phyloP scores from a whole-genome alignment of 75 land plant species.

The Cupressus sempervirens region DNA sequence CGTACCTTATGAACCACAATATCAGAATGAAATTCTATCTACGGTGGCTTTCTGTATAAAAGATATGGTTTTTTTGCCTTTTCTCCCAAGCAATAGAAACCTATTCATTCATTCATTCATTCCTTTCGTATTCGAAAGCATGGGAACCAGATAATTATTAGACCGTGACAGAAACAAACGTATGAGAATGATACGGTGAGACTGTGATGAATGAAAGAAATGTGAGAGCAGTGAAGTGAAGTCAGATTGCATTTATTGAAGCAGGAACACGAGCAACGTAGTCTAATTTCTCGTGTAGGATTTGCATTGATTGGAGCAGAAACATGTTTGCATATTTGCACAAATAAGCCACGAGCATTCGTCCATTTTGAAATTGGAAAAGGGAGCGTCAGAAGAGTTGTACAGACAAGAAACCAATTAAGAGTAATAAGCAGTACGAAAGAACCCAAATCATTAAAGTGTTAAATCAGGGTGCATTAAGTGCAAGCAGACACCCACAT shows the following conservation, averaged over 20 bases:
- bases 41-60: not conserved
- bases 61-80: no score
- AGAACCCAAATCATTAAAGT: not conserved
- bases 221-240: not conserved
- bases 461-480: not conserved
- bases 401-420: not conserved
- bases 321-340: not conserved
- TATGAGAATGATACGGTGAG: not conserved
- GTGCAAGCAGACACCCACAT: not conserved
- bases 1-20: not conserved
- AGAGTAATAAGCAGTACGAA: not conserved
- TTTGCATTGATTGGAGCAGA: not conserved
- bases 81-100: no score
- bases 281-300: not conserved
- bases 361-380: not conserved
- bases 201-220: not conserved
- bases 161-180: not conserved
- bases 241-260: not conserved
- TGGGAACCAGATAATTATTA: not conserved
- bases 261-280: not conserved
- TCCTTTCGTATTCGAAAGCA: not conserved
- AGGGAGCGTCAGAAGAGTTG: not conserved
- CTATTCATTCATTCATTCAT: no score
- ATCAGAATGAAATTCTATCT: not conserved
- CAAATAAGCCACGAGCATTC: no score